Evolutionary conservation across 306 rosid species (phyloP), one percentile per base, ranked within the genome.

Genomic region (Pachyrhizus erosus): DNA sequence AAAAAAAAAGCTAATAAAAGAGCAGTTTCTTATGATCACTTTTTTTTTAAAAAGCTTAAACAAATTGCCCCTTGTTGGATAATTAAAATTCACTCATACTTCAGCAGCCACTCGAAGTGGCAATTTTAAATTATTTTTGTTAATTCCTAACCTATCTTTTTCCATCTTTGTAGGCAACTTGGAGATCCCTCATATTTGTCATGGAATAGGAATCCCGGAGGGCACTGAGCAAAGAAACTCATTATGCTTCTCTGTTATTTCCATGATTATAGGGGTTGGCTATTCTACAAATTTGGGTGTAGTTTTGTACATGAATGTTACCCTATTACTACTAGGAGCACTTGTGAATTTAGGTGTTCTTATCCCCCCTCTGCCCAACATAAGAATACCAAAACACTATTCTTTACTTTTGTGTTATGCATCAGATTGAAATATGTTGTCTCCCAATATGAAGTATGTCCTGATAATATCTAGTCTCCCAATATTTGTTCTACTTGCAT

Each of bases 171-270:
- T 87, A 96, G 99, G 94, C 92, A 87, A 92, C 99, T 94, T 58
- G 98, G 98, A 62, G 98, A 94, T 70, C 97, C 98, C 5, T 83
- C 97, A 3, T 94, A 92, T 70, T 81, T 94, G 81, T 92, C 98
- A 17, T 94, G 97, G 98, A 94, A 92, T 83, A 91, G 92, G 83
- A 89, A 82, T 80, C 95, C 97, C 0, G 91, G 89, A 46, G 95
- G 97, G 45, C 97, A 76, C 85, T 94, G 80, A 88, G 73, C 45
- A 26, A 62, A 58, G 83, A 79, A 80, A n/a, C 68, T 65, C 57
- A 37, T 15, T 10, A 23, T 73, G 58, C 48, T 75, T 75, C 60
- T 58, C 52, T 23, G 54, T 29, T 17, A 74, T 69, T 66, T 8
- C 14, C 51, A 37, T 48, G 52, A 20, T 39, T 60, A 29, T 52